Evolutionary conservation across 306 rosid species (phyloP).

Genomic region (Glycyrrhiza uralensis): DNA sequence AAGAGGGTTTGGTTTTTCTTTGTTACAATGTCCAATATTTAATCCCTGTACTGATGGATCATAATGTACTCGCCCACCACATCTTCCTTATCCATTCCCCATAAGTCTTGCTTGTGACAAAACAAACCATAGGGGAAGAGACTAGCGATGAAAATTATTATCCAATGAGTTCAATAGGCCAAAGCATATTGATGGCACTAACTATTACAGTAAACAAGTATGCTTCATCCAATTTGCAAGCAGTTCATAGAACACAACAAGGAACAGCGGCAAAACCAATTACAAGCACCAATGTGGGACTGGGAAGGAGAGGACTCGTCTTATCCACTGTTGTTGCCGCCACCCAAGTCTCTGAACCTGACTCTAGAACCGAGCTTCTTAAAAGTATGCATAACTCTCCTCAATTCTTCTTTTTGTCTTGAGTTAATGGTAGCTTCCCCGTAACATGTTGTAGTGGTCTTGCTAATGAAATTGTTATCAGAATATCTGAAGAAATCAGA

Average conservation of each 20-base stretch:
- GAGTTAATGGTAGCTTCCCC: not conserved
- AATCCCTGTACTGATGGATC: no score
- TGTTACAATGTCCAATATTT: no score
- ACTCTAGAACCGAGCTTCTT: slow-evolving; percentile 66
- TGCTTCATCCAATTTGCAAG: slow-evolving; percentile 73
- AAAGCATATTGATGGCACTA: slow-evolving; percentile 77
- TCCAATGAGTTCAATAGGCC: slow-evolving; percentile 71
- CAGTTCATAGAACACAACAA: slow-evolving; percentile 52
- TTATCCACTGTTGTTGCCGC: slow-evolving; percentile 50
- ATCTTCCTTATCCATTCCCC: slow-evolving; percentile 29
- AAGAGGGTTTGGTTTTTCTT: no score
- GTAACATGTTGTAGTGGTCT: not conserved
- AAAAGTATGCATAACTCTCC: slow-evolving; percentile 47
- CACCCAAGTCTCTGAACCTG: slow-evolving; percentile 57
- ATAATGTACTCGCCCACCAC: slow-evolving; percentile 21
- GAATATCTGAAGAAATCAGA: slow-evolving; percentile 80
- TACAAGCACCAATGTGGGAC: slow-evolving; percentile 23
- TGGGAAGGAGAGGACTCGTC: slow-evolving; percentile 63
- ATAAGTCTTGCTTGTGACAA: slow-evolving; percentile 37
- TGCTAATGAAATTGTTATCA: slow-evolving; percentile 28
- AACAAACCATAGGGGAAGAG: not conserved
- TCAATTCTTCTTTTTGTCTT: not conserved
- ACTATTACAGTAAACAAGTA: slow-evolving; percentile 73
- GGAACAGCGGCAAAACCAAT: slow-evolving; percentile 10
- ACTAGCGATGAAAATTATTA: not conserved